A percentile compares a stretch with the other conserved stretches of the same genome.
These are phyloP conservation scores for Boletus sp. DNA, from an alignment of 768 basidiomycete species.

Conservation along the genomic window DNA sequence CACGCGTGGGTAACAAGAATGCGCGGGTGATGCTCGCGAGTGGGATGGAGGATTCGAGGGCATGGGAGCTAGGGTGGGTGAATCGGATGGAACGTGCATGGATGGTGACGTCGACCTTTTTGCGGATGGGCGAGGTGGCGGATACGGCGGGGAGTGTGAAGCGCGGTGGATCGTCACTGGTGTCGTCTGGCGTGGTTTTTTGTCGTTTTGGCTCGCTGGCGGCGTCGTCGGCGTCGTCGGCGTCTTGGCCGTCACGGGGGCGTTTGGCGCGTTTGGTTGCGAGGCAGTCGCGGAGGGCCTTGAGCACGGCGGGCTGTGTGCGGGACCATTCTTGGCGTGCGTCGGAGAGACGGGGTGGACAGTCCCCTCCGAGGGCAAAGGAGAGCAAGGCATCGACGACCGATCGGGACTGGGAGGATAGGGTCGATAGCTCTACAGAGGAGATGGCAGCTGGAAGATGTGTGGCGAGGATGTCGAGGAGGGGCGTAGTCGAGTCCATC, in stretches of 20 bases:
- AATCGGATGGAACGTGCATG: slow-evolving; percentile 50
- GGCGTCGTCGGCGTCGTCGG: slow-evolving; percentile 9
- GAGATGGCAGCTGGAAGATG: slow-evolving; percentile 20
- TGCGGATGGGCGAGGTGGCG: slow-evolving; percentile 69
- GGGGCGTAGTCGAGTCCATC: slow-evolving; percentile 20
- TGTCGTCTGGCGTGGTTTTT: slow-evolving; percentile 17
- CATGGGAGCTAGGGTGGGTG: slow-evolving; percentile 46
- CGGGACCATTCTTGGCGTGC: slow-evolving; percentile 23
- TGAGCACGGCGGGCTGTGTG: slow-evolving; percentile 21
- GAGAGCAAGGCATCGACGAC: slow-evolving; percentile 26
- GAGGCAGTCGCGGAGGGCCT: slow-evolving; percentile 17
- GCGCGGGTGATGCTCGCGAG: slow-evolving; percentile 51
- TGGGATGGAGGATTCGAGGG: slow-evolving; percentile 48
- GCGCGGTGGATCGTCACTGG: slow-evolving; percentile 40
- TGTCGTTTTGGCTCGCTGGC: slow-evolving; percentile 11
- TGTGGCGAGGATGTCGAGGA: slow-evolving; percentile 19
- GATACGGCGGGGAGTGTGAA: slow-evolving; percentile 66
- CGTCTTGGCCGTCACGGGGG: slow-evolving; percentile 15
- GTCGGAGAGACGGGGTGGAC: slow-evolving; percentile 15
- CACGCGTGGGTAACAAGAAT: slow-evolving; percentile 72
- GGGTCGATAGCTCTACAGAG: background rate
- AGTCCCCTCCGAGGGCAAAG: slow-evolving; percentile 30
- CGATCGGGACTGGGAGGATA: background rate
- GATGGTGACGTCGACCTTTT: slow-evolving; percentile 67
- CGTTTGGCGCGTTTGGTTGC: slow-evolving; percentile 20